phyloP scores from a whole-genome alignment of 805 yeast species.

The Saccharomyces mikatae region DNA sequence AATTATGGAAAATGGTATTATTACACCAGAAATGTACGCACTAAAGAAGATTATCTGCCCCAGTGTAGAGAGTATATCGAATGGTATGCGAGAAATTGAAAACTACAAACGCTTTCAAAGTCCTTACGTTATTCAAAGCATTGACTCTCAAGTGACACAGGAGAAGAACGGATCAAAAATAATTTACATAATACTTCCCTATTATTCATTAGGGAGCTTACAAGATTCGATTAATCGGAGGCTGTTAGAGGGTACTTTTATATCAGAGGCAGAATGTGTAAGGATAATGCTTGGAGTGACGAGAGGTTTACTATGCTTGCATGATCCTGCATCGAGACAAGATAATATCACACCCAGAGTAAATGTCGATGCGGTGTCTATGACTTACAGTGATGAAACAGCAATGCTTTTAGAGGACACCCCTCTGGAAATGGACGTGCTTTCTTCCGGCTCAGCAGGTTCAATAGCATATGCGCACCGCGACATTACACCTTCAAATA shows the following conservation, averaged over 20 bases:
- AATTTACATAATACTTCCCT: slow-evolving; percentile 73
- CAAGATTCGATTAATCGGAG: slow-evolving; percentile 71
- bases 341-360: slow-evolving; percentile 7
- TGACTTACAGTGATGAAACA: slow-evolving; percentile 24
- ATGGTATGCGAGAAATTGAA: slow-evolving; percentile 71
- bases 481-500: slow-evolving; percentile 84
- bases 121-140: slow-evolving; percentile 57
- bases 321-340: slow-evolving; percentile 29
- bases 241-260: slow-evolving; percentile 43
- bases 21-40: slow-evolving; percentile 44
- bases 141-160: slow-evolving; percentile 64
- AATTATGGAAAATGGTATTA: not conserved
- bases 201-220: slow-evolving; percentile 60
- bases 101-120: slow-evolving; percentile 62
- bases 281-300: slow-evolving; percentile 59
- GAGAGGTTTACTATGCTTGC: slow-evolving; percentile 70
- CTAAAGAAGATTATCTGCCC: slow-evolving; percentile 83
- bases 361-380: slow-evolving; percentile 11
- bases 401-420: slow-evolving; percentile 14
- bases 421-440: slow-evolving; percentile 13
- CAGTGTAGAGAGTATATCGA: slow-evolving; percentile 53
- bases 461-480: slow-evolving; percentile 57
- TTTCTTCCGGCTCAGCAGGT: slow-evolving; percentile 3
- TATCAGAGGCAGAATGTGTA: slow-evolving; percentile 59
- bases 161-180: slow-evolving; percentile 76